Percentiles rank a stretch among this genome's conserved stretches.
phyloP scores from a whole-genome alignment of 2,329 filamentous ascomycete genomes.

The Trematosphaeria pertusa region DNA sequence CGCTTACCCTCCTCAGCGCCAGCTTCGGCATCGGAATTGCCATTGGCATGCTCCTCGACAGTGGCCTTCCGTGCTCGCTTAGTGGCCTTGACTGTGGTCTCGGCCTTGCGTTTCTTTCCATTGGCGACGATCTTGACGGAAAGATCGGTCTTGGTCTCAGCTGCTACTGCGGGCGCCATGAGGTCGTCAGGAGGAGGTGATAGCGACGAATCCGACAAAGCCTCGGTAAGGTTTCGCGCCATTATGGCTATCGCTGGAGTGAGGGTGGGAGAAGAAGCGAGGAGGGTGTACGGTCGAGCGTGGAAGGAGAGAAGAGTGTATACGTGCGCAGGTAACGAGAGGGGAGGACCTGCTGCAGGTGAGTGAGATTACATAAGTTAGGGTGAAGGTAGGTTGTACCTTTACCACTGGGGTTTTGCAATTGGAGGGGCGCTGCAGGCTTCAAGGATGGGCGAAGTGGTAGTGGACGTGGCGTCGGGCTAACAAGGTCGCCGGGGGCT shows the following conservation, averaged over 20 bases:
- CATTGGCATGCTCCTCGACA: conserved; percentile 15
- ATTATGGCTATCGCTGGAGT: conserved; percentile 15
- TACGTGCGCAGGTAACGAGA: not conserved
- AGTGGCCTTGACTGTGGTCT: conserved; percentile 17
- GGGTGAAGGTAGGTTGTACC: too few species aligned
- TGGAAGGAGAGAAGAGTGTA: not conserved
- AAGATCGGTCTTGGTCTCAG: conserved; percentile 9
- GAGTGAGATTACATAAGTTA: too few species aligned
- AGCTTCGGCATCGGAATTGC: conserved; percentile 6
- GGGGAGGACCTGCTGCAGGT: conserved; percentile 9
- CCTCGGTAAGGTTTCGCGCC: conserved; percentile 22
- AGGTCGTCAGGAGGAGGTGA: conserved; percentile 28
- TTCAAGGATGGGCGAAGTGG: too few species aligned
- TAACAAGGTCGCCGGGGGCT: too few species aligned
- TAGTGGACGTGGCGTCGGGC: too few species aligned
- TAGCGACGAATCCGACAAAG: conserved; percentile 30
- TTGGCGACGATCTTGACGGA: conserved; percentile 11
- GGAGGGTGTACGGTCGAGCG: conserved; percentile 5
- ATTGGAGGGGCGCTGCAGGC: too few species aligned
- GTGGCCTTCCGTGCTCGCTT: conserved; percentile 26
- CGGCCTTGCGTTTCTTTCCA: conserved; percentile 39
- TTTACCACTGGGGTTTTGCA: too few species aligned
- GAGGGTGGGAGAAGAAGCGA: not conserved
- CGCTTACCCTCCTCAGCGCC: conserved; percentile 7
- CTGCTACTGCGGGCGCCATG: not conserved